Percentiles rank a stretch among this genome's conserved stretches.
phyloP scores from a whole-genome alignment of 176 grass and related monocot genomes.

The Oropetium thomaeum region DNA sequence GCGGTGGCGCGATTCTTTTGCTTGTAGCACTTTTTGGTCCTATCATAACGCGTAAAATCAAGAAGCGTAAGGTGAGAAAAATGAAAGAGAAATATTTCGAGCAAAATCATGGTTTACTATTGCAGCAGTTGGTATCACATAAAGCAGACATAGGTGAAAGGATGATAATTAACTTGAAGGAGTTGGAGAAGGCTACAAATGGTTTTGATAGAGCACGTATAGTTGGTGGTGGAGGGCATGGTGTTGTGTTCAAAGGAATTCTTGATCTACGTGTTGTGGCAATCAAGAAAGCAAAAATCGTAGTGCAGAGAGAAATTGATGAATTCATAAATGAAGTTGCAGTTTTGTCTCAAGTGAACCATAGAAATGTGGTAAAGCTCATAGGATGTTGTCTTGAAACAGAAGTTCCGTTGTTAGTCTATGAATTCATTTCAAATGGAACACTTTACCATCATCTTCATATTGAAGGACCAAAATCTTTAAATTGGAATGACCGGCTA shows the following conservation, averaged over 20 bases:
- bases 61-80: constrained; percentile 4
- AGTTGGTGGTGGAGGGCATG: constrained; percentile 44
- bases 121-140: constrained; percentile 37
- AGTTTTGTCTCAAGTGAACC: constrained; percentile 57
- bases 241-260: constrained; percentile 49
- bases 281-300: constrained; percentile 46
- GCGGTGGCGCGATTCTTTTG: constrained; percentile 2
- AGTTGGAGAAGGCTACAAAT: constrained; percentile 43
- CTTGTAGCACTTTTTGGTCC: neutral
- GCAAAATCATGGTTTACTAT: constrained; percentile 42
- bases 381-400: constrained; percentile 59
- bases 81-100: constrained; percentile 31
- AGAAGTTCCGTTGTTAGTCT: constrained; percentile 49
- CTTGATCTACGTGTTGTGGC: constrained; percentile 46
- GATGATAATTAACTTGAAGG: constrained; percentile 44
- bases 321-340: constrained; percentile 58
- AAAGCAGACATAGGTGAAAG: constrained; percentile 46
- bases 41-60: constrained; percentile 26
- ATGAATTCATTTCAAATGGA: constrained; percentile 56
- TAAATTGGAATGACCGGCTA: constrained; percentile 19
- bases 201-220: constrained; percentile 43
- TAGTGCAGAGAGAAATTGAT: constrained; percentile 42
- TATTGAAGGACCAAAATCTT: neutral
- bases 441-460: constrained; percentile 41
- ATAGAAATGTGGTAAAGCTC: constrained; percentile 51